phyloP scores from a whole-genome alignment of 441 rosid species.

The Euphorbia celastroides region DNA sequence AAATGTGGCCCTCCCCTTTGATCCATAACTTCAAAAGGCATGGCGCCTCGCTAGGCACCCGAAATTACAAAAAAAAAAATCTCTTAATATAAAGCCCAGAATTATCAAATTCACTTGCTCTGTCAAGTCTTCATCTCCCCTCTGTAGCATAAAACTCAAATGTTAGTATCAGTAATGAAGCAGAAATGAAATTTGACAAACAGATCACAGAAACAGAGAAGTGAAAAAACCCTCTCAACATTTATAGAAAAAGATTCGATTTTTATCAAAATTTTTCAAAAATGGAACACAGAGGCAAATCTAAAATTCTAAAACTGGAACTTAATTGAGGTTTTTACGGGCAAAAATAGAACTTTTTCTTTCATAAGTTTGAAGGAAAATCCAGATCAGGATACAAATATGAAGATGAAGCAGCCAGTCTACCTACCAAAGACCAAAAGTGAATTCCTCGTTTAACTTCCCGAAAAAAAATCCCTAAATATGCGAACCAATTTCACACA shows the following conservation, averaged over 20 bases:
- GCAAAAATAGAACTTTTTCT: constrained; percentile 12
- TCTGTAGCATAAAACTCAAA: constrained; percentile 24
- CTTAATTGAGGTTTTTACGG: neutral
- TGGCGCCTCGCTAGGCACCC: constrained; percentile 23
- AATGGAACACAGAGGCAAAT: too few species aligned
- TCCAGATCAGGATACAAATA: constrained; percentile 16
- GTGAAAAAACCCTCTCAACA: neutral
- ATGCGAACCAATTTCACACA: too few species aligned
- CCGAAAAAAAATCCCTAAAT: neutral
- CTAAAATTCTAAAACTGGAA: constrained; percentile 5
- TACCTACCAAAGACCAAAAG: constrained; percentile 40
- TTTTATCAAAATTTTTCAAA: too few species aligned
- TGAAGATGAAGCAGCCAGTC: constrained; percentile 26
- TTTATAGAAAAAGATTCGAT: neutral
- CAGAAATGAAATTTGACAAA: neutral
- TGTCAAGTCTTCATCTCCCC: constrained; percentile 22
- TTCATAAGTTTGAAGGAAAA: constrained; percentile 6
- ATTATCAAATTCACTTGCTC: constrained; percentile 18
- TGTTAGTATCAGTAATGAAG: constrained; percentile 11
- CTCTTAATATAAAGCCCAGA: constrained; percentile 5
- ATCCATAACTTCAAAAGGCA: constrained; percentile 68
- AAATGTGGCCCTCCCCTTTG: constrained; percentile 46
- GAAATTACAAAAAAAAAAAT: constrained; percentile 18
- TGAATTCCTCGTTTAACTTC: constrained; percentile 23
- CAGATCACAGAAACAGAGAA: neutral